phyloP scores from a whole-genome alignment of 495 filamentous ascomycete species.

The Copromyces sp. region DNA sequence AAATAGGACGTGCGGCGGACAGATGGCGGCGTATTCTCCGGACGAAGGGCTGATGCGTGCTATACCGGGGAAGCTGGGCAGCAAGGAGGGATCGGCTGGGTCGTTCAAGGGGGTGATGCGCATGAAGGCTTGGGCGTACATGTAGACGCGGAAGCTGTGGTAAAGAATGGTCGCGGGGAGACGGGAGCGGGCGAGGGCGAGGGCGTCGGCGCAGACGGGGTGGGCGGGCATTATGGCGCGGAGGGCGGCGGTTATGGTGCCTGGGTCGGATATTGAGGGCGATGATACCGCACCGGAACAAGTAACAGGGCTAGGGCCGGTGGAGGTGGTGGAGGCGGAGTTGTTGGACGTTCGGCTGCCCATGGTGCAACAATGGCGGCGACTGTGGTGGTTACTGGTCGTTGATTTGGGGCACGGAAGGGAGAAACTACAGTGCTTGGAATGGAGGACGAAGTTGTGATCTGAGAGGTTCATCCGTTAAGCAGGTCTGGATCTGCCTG shows the following conservation, averaged over 20 bases:
- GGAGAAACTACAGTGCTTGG: background rate
- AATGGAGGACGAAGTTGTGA: background rate
- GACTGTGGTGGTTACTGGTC: background rate
- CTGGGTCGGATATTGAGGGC: background rate
- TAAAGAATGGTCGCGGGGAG: conserved; percentile 34
- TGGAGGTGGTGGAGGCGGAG: background rate
- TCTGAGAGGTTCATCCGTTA: background rate
- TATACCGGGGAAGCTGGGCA: background rate
- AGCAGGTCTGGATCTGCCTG: background rate
- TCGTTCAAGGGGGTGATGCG: conserved; percentile 2
- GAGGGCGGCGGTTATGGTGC: conserved; percentile 17
- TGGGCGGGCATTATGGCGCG: conserved; percentile 17
- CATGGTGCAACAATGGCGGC: background rate
- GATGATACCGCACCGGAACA: background rate
- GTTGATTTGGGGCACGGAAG: background rate
- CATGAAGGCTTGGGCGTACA: conserved; percentile 27
- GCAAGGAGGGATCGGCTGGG: background rate
- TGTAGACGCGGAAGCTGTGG: conserved; percentile 37
- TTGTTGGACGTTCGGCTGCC: conserved; percentile 1
- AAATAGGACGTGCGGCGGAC: conserved; percentile 21
- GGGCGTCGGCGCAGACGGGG: conserved; percentile 20
- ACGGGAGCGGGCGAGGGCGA: conserved; percentile 14
- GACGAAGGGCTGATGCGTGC: conserved; percentile 1
- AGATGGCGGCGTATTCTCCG: conserved; percentile 2
- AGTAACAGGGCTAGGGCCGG: background rate